phyloP scores from a whole-genome alignment of 495 filamentous ascomycete genomes.

The Trichocladium antarcticum region DNA sequence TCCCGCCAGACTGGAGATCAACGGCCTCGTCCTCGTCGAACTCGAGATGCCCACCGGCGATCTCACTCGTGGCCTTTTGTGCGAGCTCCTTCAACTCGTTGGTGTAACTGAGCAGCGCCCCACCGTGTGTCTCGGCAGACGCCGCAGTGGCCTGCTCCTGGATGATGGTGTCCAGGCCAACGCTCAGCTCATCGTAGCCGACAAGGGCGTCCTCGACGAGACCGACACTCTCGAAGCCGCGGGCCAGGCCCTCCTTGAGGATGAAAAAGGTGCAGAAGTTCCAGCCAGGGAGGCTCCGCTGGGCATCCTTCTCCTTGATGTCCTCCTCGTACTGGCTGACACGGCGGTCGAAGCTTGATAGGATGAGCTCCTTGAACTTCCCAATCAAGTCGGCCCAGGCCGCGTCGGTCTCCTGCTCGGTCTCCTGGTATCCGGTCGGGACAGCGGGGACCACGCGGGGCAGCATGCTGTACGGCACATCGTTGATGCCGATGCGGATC shows the following conservation, averaged over 20 bases:
- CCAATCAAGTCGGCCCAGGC: constrained; percentile 72
- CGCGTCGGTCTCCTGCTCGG: constrained; percentile 55
- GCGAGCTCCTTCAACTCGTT: constrained; percentile 56
- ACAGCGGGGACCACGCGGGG: constrained; percentile 46
- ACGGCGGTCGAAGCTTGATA: constrained; percentile 80
- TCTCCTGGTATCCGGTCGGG: constrained; percentile 50
- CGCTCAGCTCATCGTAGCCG: constrained; percentile 82
- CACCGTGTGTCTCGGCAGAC: constrained; percentile 47
- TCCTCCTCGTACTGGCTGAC: constrained; percentile 96
- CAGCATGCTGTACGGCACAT: constrained; percentile 47
- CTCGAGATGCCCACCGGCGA: constrained; percentile 24
- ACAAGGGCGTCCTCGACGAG: constrained; percentile 89
- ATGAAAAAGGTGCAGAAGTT: constrained; percentile 99
- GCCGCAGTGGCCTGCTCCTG: constrained; percentile 55
- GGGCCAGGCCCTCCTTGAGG: constrained; percentile 84
- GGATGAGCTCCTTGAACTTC: constrained; percentile 77
- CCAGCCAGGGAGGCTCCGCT: constrained; percentile 85
- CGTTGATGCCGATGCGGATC: constrained; percentile 59
- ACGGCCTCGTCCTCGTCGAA: constrained; percentile 38
- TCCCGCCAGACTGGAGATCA: constrained; percentile 35
- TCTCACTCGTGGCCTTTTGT: constrained; percentile 34
- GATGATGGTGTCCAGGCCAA: constrained; percentile 71
- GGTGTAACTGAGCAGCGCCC: constrained; percentile 55
- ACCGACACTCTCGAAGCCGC: constrained; percentile 92
- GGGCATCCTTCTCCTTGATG: constrained; percentile 83